These are phyloP conservation scores for Rhodotorula sphaerocarpa DNA, from an alignment of 768 basidiomycete species.

Conservation along the genomic window DNA sequence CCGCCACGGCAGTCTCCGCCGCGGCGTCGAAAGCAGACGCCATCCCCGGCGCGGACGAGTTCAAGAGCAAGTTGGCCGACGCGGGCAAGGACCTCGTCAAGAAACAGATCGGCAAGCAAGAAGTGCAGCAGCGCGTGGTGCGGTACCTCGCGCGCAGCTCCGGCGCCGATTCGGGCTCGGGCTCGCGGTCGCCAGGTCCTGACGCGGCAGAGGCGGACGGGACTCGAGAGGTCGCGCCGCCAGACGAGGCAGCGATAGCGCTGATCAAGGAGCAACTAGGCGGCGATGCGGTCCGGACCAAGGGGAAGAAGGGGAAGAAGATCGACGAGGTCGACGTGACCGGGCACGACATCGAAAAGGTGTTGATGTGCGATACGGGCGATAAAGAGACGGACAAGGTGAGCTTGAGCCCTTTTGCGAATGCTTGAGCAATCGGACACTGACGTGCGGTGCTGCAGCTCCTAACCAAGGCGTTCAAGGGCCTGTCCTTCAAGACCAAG, in stretches of 20 bases:
- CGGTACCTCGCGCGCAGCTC: too few species aligned
- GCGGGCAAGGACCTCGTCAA: constrained; percentile 23
- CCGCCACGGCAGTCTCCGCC: constrained; percentile 1
- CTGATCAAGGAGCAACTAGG: not conserved
- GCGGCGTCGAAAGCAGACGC: constrained; percentile 16
- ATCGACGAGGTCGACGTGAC: constrained; percentile 33
- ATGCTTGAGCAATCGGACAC: not conserved
- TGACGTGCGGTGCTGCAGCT: not conserved
- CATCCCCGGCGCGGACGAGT: constrained; percentile 19
- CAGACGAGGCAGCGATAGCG: not conserved
- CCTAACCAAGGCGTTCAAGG: constrained; percentile 33
- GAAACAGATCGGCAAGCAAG: constrained; percentile 3
- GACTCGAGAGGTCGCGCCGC: not conserved
- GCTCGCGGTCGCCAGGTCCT: not conserved
- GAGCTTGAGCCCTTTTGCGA: not conserved
- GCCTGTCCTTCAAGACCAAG: constrained; percentile 17
- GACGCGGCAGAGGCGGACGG: not conserved
- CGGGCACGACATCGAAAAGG: constrained; percentile 27
- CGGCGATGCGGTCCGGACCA: not conserved
- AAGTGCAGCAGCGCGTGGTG: constrained; percentile 20
- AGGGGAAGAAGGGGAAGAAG: constrained; percentile 14
- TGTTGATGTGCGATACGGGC: constrained; percentile 28
- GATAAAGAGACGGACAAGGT: constrained; percentile 7
- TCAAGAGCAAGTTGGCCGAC: constrained; percentile 23
- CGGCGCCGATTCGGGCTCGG: not conserved